Conservation (phyloP, 371 early-diverging fungal genomes). For the Mortierella sp. region DNA sequence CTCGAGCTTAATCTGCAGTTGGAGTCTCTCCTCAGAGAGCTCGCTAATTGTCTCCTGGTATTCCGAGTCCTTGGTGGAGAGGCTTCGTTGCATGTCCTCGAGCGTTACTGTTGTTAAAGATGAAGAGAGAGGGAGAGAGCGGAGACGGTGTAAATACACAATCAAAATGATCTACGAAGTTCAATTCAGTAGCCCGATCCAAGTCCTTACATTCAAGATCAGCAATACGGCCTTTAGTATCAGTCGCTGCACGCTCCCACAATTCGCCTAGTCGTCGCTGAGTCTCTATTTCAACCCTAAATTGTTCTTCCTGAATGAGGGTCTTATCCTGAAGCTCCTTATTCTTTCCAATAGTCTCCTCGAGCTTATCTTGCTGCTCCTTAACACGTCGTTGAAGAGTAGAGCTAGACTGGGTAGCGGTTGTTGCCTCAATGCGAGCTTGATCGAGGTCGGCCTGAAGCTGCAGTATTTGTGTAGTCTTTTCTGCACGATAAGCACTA, state of each 20-base stretch:
- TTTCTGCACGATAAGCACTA: constrained; percentile 33
- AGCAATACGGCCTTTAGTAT: constrained; percentile 61
- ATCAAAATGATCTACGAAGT: neutral
- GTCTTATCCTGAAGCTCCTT: constrained; percentile 64
- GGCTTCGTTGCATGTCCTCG: constrained; percentile 33
- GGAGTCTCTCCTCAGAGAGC: constrained; percentile 38
- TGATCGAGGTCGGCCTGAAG: constrained; percentile 49
- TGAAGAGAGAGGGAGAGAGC: neutral
- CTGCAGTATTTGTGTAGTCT: constrained; percentile 37
- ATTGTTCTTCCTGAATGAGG: constrained; percentile 68
- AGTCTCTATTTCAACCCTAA: constrained; percentile 75
- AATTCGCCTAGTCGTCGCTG: constrained; percentile 71
- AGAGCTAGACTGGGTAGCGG: constrained; percentile 26
- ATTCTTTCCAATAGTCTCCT: constrained; percentile 60
- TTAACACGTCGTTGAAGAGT: constrained; percentile 57
- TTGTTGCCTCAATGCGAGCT: constrained; percentile 30
- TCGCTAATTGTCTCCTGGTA: constrained; percentile 30
- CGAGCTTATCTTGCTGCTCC: constrained; percentile 63
- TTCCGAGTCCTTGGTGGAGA: constrained; percentile 35
- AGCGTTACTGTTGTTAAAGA: constrained; percentile 23
- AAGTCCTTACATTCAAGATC: constrained; percentile 60
- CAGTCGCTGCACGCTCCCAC: constrained; percentile 66
- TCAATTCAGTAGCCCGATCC: too few relatives aligned
- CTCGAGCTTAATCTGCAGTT: constrained; percentile 44
- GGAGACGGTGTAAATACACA: neutral